Base-by-base conservation (phyloP, 2,329 filamentous ascomycete genomes). In the Penicillium nordicum region DNA sequence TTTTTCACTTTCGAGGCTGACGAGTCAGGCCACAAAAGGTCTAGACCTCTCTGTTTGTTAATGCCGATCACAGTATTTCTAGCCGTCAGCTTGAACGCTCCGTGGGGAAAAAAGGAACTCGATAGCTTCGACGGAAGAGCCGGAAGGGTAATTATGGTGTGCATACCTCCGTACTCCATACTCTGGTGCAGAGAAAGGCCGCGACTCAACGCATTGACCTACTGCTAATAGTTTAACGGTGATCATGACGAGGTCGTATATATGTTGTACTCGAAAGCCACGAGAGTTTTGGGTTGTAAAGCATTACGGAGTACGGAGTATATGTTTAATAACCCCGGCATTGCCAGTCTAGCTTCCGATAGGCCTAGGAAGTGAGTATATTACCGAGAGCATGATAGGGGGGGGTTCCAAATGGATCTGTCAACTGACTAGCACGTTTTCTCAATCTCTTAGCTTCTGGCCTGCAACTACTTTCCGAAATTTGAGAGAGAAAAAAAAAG, bases 91-190 rank as follows among this genome's bases (percentile, higher is more conserved):
- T 49, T 14, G 52, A 59, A 59, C 62, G 57, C 62, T 60, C 57
- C 49, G 25, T n/a, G n/a, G 11, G n/a, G 3, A 0, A 12, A 30
- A 18, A 23, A 38, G 41, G 49, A 42, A 59, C 8, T 58, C 25
- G 58, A 65, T 55, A 58, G 59, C 61, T 61, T 59, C 47, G 55
- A 57, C 41, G 48, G 41, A 40, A 51, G 41, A 34, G 36, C 40
- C 50, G 42, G 50, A 59, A 56, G 53, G 63, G 57, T 21, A 63
- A 63, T 57, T 63, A 63, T 63, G 63, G 57, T 62, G 50, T 65
- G 63, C 63, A 65, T 64, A 44, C 34, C 40, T 32, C 12, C 12
- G 18, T 32, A 45, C 29, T 32, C 43, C 29, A 46, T 46, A 46
- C 38, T 53, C 53, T 9, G n/a, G 49, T 53, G 57, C 50, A 55